Conservation (phyloP, 164 flowering plant species). For the Chimonanthus salicifolius region DNA sequence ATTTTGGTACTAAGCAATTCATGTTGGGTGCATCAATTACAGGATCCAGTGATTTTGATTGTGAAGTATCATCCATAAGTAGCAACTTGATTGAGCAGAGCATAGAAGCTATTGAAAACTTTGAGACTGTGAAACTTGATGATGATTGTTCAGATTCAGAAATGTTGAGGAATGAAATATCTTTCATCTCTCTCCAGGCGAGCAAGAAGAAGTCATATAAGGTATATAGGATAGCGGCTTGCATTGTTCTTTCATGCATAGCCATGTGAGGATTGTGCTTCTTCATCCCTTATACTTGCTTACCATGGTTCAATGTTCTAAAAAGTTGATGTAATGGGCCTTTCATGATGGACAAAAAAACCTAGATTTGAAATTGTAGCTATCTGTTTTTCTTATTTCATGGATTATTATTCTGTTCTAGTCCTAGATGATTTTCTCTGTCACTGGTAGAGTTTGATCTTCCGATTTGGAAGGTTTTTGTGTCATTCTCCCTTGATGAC, state of each 20-base stretch:
- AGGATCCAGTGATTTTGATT: too few species aligned
- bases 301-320: neutral
- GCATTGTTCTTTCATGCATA: neutral
- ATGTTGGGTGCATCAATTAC: too few species aligned
- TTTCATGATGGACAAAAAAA: neutral
- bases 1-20: too few species aligned
- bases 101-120: too few species aligned
- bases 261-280: neutral
- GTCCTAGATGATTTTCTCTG: neutral
- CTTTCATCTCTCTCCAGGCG: neutral
- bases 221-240: neutral
- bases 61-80: too few species aligned
- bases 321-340: neutral
- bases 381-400: neutral
- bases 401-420: neutral
- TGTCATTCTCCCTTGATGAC: too few species aligned
- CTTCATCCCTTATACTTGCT: neutral
- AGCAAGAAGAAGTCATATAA: conserved; percentile 1
- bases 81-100: too few species aligned
- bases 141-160: too few species aligned
- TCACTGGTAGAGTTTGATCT: too few species aligned
- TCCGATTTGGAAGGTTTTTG: too few species aligned
- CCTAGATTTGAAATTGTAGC: neutral
- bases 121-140: too few species aligned
- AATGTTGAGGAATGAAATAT: neutral